Conservation (phyloP, 1,139 yeast genomes). For the Yamadazyma kanchanaburiensis region DNA sequence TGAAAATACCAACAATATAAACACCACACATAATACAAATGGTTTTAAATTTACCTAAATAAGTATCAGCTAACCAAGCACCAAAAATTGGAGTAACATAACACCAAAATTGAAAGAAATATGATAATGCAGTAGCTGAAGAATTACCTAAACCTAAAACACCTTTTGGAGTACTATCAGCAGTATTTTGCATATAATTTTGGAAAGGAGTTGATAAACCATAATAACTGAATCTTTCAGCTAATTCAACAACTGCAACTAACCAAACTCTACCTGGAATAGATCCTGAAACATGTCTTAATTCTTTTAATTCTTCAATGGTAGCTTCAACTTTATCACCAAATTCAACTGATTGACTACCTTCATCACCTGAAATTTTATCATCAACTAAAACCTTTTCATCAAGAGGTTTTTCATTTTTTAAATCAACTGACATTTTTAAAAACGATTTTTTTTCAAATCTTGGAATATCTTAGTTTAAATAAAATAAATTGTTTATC, state of each 20-base stretch:
- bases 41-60: conserved; percentile 69
- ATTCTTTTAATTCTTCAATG: conserved; percentile 33
- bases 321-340: conserved; percentile 34
- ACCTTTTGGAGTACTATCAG: conserved; percentile 51
- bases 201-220: conserved; percentile 76
- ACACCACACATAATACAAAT: conserved; percentile 58
- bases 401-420: conserved; percentile 3
- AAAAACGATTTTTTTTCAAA: too few species aligned
- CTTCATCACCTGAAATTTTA: background rate
- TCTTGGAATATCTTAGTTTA: too few species aligned
- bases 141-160: conserved; percentile 58
- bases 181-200: conserved; percentile 67
- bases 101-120: conserved; percentile 80
- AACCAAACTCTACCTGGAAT: conserved; percentile 57
- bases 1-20: conserved; percentile 60
- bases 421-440: conserved; percentile 4
- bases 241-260: conserved; percentile 74
- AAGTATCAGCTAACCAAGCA: conserved; percentile 74
- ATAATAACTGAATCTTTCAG: conserved; percentile 83
- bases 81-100: conserved; percentile 78
- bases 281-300: conserved; percentile 39
- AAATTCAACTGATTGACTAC: background rate
- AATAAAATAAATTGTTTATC: conserved; percentile 1
- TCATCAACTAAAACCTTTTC: conserved; percentile 1
- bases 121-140: conserved; percentile 72